Percentiles rank a stretch among this genome's conserved stretches.
Conservation (phyloP, 495 filamentous ascomycete genomes). For the Lindgomyces ingoldianus region DNA sequence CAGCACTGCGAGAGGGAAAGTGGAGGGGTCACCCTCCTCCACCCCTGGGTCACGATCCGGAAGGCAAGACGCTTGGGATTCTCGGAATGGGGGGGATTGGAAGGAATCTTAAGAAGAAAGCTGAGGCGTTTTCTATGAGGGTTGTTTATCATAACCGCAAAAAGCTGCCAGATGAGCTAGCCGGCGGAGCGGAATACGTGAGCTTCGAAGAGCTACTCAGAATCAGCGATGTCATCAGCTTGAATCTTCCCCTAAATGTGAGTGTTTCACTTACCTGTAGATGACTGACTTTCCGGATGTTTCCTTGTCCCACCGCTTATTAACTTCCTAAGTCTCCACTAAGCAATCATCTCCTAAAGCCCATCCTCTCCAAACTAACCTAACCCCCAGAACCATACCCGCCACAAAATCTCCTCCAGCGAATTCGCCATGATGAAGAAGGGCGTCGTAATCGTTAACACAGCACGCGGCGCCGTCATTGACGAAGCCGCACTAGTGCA, state of each 20-base stretch:
- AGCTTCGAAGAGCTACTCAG: slow-evolving; percentile 66
- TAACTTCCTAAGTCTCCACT: slow-evolving; percentile 5
- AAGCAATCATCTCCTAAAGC: neutral
- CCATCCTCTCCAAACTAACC: neutral
- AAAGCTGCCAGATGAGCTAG: slow-evolving; percentile 55
- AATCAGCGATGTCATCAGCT: slow-evolving; percentile 70
- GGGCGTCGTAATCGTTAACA: slow-evolving; percentile 71
- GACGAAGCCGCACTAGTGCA: slow-evolving; percentile 70
- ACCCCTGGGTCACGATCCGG: slow-evolving; percentile 61
- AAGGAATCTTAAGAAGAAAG: slow-evolving; percentile 66
- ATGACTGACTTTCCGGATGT: too few relatives aligned
- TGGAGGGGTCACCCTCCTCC: slow-evolving; percentile 56
- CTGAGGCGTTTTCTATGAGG: slow-evolving; percentile 63
- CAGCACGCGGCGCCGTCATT: slow-evolving; percentile 68
- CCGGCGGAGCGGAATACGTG: slow-evolving; percentile 65
- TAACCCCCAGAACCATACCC: slow-evolving; percentile 54
- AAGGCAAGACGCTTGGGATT: slow-evolving; percentile 67
- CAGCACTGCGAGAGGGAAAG: slow-evolving; percentile 59
- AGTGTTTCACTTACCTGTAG: too few relatives aligned
- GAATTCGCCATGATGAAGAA: slow-evolving; percentile 71
- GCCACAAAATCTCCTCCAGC: slow-evolving; percentile 62
- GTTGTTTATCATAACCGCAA: slow-evolving; percentile 69
- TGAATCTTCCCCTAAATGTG: slow-evolving; percentile 77
- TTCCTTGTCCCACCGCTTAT: neutral
- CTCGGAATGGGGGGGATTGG: slow-evolving; percentile 57